phyloP scores from a whole-genome alignment of 257 asterid species.

The Rhazya stricta region DNA sequence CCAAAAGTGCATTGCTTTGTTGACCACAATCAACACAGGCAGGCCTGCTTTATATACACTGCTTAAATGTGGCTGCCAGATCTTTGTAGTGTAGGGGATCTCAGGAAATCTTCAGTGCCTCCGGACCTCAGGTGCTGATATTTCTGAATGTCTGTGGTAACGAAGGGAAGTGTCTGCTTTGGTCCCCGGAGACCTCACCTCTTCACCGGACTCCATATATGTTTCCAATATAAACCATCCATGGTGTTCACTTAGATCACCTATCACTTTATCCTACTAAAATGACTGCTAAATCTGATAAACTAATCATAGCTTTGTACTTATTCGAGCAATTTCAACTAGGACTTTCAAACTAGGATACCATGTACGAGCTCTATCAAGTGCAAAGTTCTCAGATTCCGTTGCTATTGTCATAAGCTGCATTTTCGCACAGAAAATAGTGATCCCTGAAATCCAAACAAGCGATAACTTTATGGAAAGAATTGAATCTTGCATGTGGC shows the following conservation, averaged over 20 bases:
- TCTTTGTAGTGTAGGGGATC: background rate
- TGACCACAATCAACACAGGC: background rate
- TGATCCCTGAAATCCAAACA: background rate
- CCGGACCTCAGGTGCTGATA: background rate
- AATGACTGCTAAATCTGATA: background rate
- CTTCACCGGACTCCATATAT: background rate
- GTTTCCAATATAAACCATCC: background rate
- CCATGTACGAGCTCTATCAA: background rate
- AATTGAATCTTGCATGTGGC: background rate
- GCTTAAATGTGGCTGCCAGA: constrained; percentile 3
- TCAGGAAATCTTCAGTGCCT: background rate
- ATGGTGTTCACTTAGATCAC: background rate
- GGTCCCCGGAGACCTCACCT: constrained; percentile 1
- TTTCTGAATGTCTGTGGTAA: background rate
- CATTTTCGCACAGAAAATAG: background rate
- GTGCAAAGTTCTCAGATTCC: background rate
- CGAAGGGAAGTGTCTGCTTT: background rate
- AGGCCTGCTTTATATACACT: background rate
- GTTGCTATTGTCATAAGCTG: background rate
- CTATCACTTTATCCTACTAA: background rate
- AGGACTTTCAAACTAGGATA: background rate
- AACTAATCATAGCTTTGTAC: background rate
- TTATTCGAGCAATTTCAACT: background rate
- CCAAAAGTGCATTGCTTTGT: constrained; percentile 9
- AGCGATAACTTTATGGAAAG: background rate